Conservation (phyloP, 768 basidiomycete species). For the Podaxis sp. region DNA sequence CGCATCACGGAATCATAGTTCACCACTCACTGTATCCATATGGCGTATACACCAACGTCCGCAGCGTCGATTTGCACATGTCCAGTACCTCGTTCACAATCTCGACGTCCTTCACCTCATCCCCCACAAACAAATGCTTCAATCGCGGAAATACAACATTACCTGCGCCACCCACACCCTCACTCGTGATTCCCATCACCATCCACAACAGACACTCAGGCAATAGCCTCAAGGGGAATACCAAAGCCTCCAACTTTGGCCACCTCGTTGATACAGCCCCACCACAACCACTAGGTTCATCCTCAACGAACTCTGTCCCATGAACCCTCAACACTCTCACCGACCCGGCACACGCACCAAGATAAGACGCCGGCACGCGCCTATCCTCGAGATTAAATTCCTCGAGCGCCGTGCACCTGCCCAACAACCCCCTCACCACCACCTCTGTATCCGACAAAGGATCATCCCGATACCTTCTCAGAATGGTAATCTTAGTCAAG, state of each 20-base stretch:
- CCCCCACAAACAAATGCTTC: conserved; percentile 8
- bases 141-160: conserved; percentile 6
- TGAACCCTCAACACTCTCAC: conserved; percentile 2
- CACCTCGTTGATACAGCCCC: background rate
- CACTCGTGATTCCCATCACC: background rate
- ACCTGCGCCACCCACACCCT: background rate
- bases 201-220: conserved; percentile 14
- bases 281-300: background rate
- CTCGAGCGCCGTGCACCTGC: background rate
- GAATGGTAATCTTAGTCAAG: conserved; percentile 10
- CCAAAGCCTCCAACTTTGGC: conserved; percentile 11
- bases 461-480: conserved; percentile 10
- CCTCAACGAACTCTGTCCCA: conserved; percentile 14
- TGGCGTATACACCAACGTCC: conserved; percentile 13
- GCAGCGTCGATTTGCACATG: conserved; percentile 8
- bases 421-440: background rate
- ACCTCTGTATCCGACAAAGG: conserved; percentile 8
- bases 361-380: background rate
- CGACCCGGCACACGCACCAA: background rate
- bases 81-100: conserved; percentile 8
- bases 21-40: conserved; percentile 10
- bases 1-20: too few relatives aligned
- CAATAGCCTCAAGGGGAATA: conserved; percentile 9
- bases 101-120: conserved; percentile 13
- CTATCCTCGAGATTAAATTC: conserved; percentile 5